Evolutionary conservation across 1,284 basidiomycete genomes (phyloP).

Genomic region (Meripilus lineatus): DNA sequence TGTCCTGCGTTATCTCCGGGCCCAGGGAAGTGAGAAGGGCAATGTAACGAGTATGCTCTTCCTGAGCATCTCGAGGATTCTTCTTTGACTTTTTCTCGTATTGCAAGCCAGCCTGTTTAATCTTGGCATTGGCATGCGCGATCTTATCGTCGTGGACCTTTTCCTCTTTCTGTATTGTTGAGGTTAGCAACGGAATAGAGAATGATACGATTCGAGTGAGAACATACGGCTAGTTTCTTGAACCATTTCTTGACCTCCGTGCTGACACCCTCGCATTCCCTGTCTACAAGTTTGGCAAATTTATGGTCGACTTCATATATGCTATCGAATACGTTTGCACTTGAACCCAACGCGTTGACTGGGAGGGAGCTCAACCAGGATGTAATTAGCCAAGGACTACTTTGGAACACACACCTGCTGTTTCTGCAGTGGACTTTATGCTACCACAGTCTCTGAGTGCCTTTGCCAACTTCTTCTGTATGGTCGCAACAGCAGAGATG

Average conservation of each 20-base stretch:
- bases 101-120: slow-evolving; percentile 68
- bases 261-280: slow-evolving; percentile 62
- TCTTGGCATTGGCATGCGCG: slow-evolving; percentile 60
- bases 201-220: background rate
- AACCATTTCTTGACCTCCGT: slow-evolving; percentile 78
- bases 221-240: slow-evolving; percentile 67
- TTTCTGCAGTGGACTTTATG: slow-evolving; percentile 54
- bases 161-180: slow-evolving; percentile 77
- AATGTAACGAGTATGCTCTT: slow-evolving; percentile 75
- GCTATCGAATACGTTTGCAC: slow-evolving; percentile 61
- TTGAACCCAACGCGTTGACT: slow-evolving; percentile 64
- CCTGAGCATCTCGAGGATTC: slow-evolving; percentile 58
- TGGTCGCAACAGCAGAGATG: slow-evolving; percentile 48
- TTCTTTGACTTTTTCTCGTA: slow-evolving; percentile 80
- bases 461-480: slow-evolving; percentile 73
- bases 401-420: slow-evolving; percentile 43
- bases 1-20: slow-evolving; percentile 73
- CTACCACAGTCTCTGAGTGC: slow-evolving; percentile 60
- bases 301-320: slow-evolving; percentile 66
- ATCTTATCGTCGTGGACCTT: slow-evolving; percentile 69
- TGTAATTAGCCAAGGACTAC: background rate
- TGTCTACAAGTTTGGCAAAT: slow-evolving; percentile 69
- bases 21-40: slow-evolving; percentile 67
- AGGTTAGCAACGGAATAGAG: slow-evolving; percentile 5
- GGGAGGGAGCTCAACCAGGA: slow-evolving; percentile 1